Evolutionary conservation across 2,329 filamentous ascomycete genomes (phyloP), one percentile per base, ranked within the genome.

Genomic region (Diaporthe humulicola): DNA sequence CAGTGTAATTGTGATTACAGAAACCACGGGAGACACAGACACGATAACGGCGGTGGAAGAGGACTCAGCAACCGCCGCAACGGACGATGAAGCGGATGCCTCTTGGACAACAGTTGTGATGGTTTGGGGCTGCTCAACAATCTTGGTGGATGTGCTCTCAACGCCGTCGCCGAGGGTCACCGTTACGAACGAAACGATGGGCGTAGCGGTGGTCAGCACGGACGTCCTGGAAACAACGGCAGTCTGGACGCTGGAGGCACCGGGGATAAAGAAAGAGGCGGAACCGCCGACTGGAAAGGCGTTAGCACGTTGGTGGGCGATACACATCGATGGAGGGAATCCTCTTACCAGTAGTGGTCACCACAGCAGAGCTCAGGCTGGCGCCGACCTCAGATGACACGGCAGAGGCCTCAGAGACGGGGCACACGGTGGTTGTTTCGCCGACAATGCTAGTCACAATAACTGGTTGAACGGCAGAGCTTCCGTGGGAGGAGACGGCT

Each of bases 341-440:
- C 4, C 10, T 22, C 70, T 64, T 50, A 72, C 70, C 70, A 14
- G 69, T 74, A 14, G 74, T 76, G 40, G 74, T 76, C 14, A 74
- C 61, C 10, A 76, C 48, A 36, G 74, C 74, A 56, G 73, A 74
- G 74, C 74, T 76, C 72, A 76, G 10, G 74, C 74, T 76, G 28
- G 74, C 71, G 6, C 54, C 72, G 5, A 76, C 69, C 8, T 70
- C 60, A 2, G 75, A 76, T 14, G 73, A 73, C 1, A 73, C 12
- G 28, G 71, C 56, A 45, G 74, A 38, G 48, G 77, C 75, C 56
- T 71, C 54, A n/a, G 76, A 75, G 3, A 77, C 77, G 28, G 80
- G 79, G 77, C 78, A 81, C 52, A 81, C 75, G 19, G 79, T 81
- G 17, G 77, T 79, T 60, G 76, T 77, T 67, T 76, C 74, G 40